Conservation (phyloP, 2,329 filamentous ascomycete species). For the Fusarium foetens region DNA sequence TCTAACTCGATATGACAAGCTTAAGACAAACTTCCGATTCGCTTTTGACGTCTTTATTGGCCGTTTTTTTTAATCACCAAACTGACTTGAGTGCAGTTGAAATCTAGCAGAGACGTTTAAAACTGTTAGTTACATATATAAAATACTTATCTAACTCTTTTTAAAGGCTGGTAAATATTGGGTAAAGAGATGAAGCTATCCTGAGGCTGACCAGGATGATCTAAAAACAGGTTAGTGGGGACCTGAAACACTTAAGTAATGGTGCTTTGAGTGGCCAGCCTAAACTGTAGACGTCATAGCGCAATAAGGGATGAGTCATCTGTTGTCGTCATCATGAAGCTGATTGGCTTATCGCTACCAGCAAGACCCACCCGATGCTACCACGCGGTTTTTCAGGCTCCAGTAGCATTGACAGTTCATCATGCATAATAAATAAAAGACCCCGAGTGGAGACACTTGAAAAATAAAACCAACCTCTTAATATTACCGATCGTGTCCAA, state of each 20-base stretch:
- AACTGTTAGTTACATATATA: accelerated
- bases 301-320: background rate
- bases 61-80: accelerated
- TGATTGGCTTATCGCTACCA: background rate
- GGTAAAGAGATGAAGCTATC: background rate
- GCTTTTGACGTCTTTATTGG: accelerated
- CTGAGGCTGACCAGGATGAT: background rate
- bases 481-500: background rate
- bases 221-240: background rate
- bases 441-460: background rate
- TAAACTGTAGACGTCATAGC: background rate
- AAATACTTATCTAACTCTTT: accelerated
- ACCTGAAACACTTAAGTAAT: background rate
- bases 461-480: conserved; percentile 6
- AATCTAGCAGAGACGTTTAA: accelerated
- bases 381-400: background rate
- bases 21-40: background rate
- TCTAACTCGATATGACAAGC: accelerated
- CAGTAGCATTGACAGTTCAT: conserved; percentile 2
- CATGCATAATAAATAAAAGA: background rate
- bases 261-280: background rate
- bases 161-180: accelerated
- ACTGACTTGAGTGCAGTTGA: accelerated
- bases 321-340: accelerated
- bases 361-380: background rate